These are phyloP conservation scores for Torrubiellomyces zombiae DNA, from an alignment of 2,329 filamentous ascomycete genomes.

Conservation along the genomic window DNA sequence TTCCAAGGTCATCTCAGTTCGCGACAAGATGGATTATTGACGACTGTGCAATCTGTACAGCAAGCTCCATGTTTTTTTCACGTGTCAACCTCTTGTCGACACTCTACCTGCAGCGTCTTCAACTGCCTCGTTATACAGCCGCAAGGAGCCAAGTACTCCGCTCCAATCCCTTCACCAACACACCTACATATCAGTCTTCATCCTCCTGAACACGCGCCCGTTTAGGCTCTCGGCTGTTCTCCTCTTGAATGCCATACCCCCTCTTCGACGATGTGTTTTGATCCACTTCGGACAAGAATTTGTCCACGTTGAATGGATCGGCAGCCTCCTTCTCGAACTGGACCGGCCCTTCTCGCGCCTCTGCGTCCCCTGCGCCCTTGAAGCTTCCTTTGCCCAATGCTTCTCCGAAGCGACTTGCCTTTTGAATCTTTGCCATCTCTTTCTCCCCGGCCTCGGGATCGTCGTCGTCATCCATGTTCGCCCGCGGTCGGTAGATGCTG, in stretches of 20 bases:
- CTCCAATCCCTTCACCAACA: not conserved
- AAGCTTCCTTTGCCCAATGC: constrained; percentile 81
- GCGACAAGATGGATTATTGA: no score
- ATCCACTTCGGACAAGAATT: constrained; percentile 71
- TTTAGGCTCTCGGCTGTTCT: constrained; percentile 45
- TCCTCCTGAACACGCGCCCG: constrained; percentile 66
- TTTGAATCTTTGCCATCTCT: constrained; percentile 78
- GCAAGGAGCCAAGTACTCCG: not conserved
- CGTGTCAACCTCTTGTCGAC: not conserved
- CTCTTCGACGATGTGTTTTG: constrained; percentile 49
- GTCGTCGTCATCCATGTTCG: constrained; percentile 59
- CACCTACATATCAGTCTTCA: constrained; percentile 20
- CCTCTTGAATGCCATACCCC: constrained; percentile 59
- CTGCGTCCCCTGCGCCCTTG: constrained; percentile 68
- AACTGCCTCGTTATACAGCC: no score
- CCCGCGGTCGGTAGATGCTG: constrained; percentile 76
- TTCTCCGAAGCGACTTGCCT: constrained; percentile 67
- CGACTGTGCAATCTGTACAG: not conserved
- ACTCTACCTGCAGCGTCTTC: no score
- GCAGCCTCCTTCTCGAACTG: constrained; percentile 81
- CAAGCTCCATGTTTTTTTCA: no score
- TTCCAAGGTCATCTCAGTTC: no score
- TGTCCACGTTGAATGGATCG: constrained; percentile 89
- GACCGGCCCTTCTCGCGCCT: constrained; percentile 78
- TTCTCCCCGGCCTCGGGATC: constrained; percentile 65